Conservation (phyloP, 2,329 filamentous ascomycete species). For the Penicillium brasilianum region DNA sequence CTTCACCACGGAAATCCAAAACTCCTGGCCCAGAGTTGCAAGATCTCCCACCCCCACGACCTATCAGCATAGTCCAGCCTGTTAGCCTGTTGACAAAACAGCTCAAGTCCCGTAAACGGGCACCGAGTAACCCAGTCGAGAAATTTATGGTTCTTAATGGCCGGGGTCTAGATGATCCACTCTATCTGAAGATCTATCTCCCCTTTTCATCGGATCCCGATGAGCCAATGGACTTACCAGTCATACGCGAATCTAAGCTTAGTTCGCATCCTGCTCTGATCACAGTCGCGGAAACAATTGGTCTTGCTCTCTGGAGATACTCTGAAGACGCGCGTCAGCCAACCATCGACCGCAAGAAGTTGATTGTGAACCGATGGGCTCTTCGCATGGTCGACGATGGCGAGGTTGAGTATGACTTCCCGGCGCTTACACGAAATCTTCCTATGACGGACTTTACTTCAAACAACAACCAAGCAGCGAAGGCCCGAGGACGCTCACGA, state of each 20-base stretch:
- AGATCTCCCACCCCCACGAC: conserved; percentile 63
- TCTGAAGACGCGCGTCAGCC: conserved; percentile 63
- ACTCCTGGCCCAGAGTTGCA: conserved; percentile 57
- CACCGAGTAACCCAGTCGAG: conserved; percentile 65
- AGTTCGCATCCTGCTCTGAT: conserved; percentile 53
- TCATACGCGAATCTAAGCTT: conserved; percentile 61
- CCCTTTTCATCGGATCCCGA: conserved; percentile 63
- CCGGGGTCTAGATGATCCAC: conserved; percentile 63
- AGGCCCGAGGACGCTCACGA: conserved; percentile 59
- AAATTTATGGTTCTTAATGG: conserved; percentile 65
- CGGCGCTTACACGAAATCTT: conserved; percentile 61
- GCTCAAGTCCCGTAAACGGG: conserved; percentile 61
- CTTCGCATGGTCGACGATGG: conserved; percentile 71
- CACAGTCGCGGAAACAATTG: conserved; percentile 67
- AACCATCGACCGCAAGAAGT: conserved; percentile 55
- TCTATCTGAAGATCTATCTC: conserved; percentile 68
- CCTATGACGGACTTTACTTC: conserved; percentile 68
- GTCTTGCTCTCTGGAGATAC: conserved; percentile 66
- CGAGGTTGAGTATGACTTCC: conserved; percentile 70
- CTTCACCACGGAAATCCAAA: conserved; percentile 59
- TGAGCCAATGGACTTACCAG: conserved; percentile 63
- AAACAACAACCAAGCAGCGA: conserved; percentile 66
- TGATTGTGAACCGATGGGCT: conserved; percentile 67
- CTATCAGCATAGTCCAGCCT: conserved; percentile 63
- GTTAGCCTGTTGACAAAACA: conserved; percentile 64